phyloP scores from a whole-genome alignment of 345 rosid genomes.

The Eutrema heterophyllum region DNA sequence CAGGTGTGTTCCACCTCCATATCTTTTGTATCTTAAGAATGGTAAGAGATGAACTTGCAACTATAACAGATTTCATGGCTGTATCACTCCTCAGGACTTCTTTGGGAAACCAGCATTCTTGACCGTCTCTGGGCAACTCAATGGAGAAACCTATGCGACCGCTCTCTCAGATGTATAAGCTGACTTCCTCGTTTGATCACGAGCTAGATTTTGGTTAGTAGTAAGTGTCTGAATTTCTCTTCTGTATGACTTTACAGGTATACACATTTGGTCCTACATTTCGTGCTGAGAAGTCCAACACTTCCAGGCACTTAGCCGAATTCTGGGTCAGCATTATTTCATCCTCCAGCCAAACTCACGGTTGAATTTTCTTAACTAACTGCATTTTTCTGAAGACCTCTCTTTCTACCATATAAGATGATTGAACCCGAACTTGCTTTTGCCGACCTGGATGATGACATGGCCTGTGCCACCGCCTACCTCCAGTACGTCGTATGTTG shows the following conservation, averaged over 20 bases:
- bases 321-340: conserved; percentile 64
- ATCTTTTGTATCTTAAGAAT: not conserved
- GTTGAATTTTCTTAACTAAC: not conserved
- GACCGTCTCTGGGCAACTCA: conserved; percentile 97
- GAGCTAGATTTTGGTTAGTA: conserved; percentile 1
- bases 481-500: conserved; percentile 99
- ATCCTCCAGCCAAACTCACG: not conserved
- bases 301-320: conserved; percentile 94
- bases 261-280: conserved; percentile 99
- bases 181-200: conserved; percentile 10
- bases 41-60: not conserved
- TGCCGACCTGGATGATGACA: conserved; percentile 94
- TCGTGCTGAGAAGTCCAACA: conserved; percentile 96
- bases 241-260: conserved; percentile 42
- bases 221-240: not conserved
- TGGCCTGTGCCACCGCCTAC: conserved; percentile 99
- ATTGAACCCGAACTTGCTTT: conserved; percentile 99
- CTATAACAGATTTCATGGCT: conserved; percentile 5
- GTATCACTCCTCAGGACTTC: conserved; percentile 57
- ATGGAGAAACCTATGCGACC: conserved; percentile 95
- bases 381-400: conserved; percentile 18
- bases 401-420: conserved; percentile 49
- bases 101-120: conserved; percentile 96
- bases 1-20: conserved; percentile 46
- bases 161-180: conserved; percentile 85